phyloP scores from a whole-genome alignment of 306 rosid genomes.

The Pachyrhizus erosus region DNA sequence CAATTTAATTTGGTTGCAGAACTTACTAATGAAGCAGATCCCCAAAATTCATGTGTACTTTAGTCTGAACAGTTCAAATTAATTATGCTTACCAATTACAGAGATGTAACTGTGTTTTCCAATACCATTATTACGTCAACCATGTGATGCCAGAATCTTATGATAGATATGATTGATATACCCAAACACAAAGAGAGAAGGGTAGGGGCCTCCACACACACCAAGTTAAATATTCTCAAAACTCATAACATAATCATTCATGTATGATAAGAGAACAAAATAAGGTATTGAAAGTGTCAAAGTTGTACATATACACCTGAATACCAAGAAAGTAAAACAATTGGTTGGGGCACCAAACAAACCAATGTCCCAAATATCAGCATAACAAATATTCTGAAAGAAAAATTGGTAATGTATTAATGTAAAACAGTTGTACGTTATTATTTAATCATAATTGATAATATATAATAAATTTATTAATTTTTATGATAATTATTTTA shows the following conservation, averaged over 20 bases:
- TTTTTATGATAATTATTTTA: too few relatives aligned
- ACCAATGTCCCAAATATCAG: background rate
- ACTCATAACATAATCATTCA: slow-evolving; percentile 31
- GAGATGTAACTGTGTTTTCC: slow-evolving; percentile 39
- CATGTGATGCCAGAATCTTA: slow-evolving; percentile 27
- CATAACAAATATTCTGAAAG: slow-evolving; percentile 21
- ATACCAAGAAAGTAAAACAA: background rate
- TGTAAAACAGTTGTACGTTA: too few relatives aligned
- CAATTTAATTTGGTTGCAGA: background rate
- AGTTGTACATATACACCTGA: background rate
- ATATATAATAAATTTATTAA: too few relatives aligned
- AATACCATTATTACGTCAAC: slow-evolving; percentile 18
- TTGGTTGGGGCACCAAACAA: too few relatives aligned
- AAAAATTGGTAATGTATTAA: too few relatives aligned
- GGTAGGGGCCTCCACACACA: background rate
- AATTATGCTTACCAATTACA: slow-evolving; percentile 20
- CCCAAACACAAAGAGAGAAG: background rate
- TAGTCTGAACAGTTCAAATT: slow-evolving; percentile 22
- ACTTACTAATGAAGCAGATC: background rate
- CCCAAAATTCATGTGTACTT: slow-evolving; percentile 26
- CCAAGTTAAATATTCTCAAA: background rate
- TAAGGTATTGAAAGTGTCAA: background rate
- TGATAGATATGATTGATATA: background rate
- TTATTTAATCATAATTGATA: too few relatives aligned
- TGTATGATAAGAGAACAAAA: slow-evolving; percentile 30